A percentile compares a stretch with the other conserved stretches of the same genome.
Evolutionary conservation across 2,329 filamentous ascomycete species (phyloP).

Genomic region (Colletotrichum sp.): DNA sequence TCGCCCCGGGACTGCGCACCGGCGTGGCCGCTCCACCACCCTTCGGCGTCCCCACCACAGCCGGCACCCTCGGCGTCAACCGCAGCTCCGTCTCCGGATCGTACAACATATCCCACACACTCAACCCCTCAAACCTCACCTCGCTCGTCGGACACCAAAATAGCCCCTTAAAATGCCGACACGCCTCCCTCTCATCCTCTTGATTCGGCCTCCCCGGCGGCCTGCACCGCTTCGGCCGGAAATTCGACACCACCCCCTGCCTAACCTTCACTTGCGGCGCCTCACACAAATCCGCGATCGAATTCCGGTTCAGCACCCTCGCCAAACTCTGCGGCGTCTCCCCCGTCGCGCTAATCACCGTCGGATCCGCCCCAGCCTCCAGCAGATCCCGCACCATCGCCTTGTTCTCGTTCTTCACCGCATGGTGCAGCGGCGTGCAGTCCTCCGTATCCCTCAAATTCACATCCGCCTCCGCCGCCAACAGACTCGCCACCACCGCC

Average conservation of each 20-base stretch:
- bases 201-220: conserved; percentile 16
- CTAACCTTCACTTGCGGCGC: conserved; percentile 14
- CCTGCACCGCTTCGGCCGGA: background rate
- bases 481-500: conserved; percentile 12
- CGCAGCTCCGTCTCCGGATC: conserved; percentile 20
- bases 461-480: conserved; percentile 18
- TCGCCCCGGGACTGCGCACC: background rate
- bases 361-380: conserved; percentile 22
- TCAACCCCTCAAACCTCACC: conserved; percentile 19
- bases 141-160: conserved; percentile 21
- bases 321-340: conserved; percentile 22
- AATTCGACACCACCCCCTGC: conserved; percentile 3
- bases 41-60: background rate
- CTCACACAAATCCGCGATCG: conserved; percentile 19
- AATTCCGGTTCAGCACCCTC: conserved; percentile 1
- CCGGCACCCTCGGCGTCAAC: conserved; percentile 1
- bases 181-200: conserved; percentile 19
- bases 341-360: conserved; percentile 17
- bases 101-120: conserved; percentile 22
- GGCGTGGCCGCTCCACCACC: background rate
- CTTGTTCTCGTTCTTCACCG: conserved; percentile 22
- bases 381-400: conserved; percentile 18
- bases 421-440: conserved; percentile 23
- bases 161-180: conserved; percentile 14
- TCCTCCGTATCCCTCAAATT: conserved; percentile 20